phyloP scores from a whole-genome alignment of 208 protist species.

The Acanthamoeba lenticulata region DNA sequence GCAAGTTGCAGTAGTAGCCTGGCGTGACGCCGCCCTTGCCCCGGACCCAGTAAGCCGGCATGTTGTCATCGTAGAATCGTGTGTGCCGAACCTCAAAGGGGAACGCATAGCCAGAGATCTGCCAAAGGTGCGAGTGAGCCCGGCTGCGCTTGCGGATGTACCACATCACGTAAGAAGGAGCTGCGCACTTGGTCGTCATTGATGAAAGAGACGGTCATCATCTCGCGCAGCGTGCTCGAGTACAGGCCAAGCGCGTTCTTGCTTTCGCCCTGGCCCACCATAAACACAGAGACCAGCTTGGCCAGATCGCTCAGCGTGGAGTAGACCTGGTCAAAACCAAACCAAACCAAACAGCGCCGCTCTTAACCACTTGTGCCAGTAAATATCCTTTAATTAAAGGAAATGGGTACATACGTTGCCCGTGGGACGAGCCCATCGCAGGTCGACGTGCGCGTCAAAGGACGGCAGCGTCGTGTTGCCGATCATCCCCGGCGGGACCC shows the following conservation, averaged over 20 bases:
- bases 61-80: not conserved
- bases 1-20: not conserved
- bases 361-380: not conserved
- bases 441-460: slow-evolving; percentile 10
- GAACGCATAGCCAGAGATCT: not conserved
- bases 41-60: not conserved
- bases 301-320: not conserved
- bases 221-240: not conserved
- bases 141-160: no score
- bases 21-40: not conserved
- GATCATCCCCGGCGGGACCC: not conserved
- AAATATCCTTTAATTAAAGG: not conserved
- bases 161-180: no score
- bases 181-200: not conserved
- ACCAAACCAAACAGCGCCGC: no score
- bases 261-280: not conserved
- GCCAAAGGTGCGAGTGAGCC: no score
- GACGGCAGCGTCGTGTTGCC: not conserved
- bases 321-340: not conserved
- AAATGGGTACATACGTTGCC: not conserved
- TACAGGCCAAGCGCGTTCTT: slow-evolving; percentile 1
- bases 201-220: not conserved
- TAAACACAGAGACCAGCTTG: slow-evolving; percentile 29
- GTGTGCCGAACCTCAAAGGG: slow-evolving; percentile 45
- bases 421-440: slow-evolving; percentile 14